Evolutionary conservation across 139 green algal genomes (phyloP), one percentile per base, ranked within the genome.

Genomic region (Eudorina sp.): DNA sequence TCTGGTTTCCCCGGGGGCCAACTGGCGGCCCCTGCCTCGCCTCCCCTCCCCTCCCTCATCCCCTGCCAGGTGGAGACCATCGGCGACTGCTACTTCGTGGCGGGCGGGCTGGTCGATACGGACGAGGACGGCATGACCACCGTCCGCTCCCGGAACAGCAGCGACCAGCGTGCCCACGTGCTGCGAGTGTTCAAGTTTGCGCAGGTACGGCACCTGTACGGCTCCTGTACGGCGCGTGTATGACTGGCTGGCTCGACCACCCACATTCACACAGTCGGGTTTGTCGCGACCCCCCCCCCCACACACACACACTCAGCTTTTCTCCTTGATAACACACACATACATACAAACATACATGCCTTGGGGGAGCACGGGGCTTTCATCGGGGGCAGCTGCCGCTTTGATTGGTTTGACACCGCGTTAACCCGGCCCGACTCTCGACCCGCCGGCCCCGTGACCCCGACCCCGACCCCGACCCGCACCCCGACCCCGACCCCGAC

Each of bases 31-130:
- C 55, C 19, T 31, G 29, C 55, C 29, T 8, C 27, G 64, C 64
- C 9, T n/a, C n/a, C n/a, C n/a, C n/a, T n/a, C n/a, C n/a, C n/a
- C n/a, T n/a, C n/a, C n/a, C n/a, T n/a, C n/a, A n/a, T n/a, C n/a
- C n/a, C n/a, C n/a, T 58, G 51, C n/a, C 83, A 94, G 76, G 85
- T 94, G 41, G 89, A 94, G 85, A 94, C 91, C 0, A 89, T 93
- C 27, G 91, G 91, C 13, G 91, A 94, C 83, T 93, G 86, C 89
- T 94, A 94, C 81, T 90, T 94, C 69, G 90, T 90, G 31, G 83
- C 84, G 21, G 90, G 79, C 29, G 90, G 90, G n/a, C 83, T 93
- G 36, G 51, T 90, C 38, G 53, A 85, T n/a, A 84, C 58, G 34
- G 85, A 90, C 41, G 86, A 48, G 23, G n/a, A 68, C 62, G 81